These are phyloP conservation scores for Oldenlandia corymbosa DNA, from an alignment of 257 asterid genomes.

Conservation along the genomic window DNA sequence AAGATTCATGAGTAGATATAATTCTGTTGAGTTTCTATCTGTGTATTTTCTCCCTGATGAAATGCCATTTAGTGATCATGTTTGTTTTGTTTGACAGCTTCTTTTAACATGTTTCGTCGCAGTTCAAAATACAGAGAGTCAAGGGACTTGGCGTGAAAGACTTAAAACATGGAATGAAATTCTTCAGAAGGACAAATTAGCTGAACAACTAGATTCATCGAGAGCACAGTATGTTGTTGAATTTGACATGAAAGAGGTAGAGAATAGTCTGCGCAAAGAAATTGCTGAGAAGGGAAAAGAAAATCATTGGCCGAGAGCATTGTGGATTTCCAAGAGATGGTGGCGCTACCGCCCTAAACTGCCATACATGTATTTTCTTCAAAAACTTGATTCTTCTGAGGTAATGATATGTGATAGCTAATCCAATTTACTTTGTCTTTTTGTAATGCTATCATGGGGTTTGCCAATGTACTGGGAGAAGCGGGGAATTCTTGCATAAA, in stretches of 20 bases:
- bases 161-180: slow-evolving; percentile 72
- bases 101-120: slow-evolving; percentile 18
- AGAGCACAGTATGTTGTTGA: slow-evolving; percentile 82
- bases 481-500: not conserved
- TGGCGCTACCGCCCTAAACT: slow-evolving; percentile 99
- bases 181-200: slow-evolving; percentile 68
- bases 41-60: not conserved
- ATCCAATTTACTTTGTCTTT: slow-evolving; percentile 13
- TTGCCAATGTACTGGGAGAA: too few species aligned
- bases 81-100: slow-evolving; percentile 4
- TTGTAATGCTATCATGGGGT: slow-evolving; percentile 4
- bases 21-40: not conserved
- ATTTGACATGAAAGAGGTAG: slow-evolving; percentile 97
- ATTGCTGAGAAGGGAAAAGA: slow-evolving; percentile 60
- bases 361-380: slow-evolving; percentile 91
- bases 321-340: slow-evolving; percentile 99
- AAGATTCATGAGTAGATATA: not conserved
- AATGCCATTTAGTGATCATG: slow-evolving; percentile 6
- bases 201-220: slow-evolving; percentile 56
- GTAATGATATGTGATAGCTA: slow-evolving; percentile 29
- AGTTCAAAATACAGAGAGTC: slow-evolving; percentile 46
- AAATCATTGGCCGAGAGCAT: slow-evolving; percentile 64
- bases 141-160: slow-evolving; percentile 88
- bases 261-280: slow-evolving; percentile 86
- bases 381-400: slow-evolving; percentile 94